Conservation (phyloP, 129 eudicot genomes). For the Sambucus nigra region DNA sequence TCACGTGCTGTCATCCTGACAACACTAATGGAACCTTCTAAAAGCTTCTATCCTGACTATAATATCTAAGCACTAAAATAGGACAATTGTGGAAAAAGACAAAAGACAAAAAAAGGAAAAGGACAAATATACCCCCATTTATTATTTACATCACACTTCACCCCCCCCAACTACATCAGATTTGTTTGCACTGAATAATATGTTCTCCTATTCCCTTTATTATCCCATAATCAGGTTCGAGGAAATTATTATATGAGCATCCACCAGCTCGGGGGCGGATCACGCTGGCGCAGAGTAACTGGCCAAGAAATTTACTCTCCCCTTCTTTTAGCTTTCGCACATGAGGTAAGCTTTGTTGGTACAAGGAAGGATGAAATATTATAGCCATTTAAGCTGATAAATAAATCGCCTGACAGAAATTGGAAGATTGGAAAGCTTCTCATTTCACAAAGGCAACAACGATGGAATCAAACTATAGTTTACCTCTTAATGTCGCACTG, state of each 20-base stretch:
- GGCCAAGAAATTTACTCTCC: slow-evolving; percentile 93
- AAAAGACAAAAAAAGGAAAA: too few species aligned
- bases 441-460: slow-evolving; percentile 36
- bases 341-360: slow-evolving; percentile 44
- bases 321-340: slow-evolving; percentile 73
- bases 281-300: slow-evolving; percentile 74
- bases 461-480: slow-evolving; percentile 61
- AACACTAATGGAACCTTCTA: too few species aligned
- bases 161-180: too few species aligned
- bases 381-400: slow-evolving; percentile 5
- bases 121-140: too few species aligned
- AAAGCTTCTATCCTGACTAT: too few species aligned
- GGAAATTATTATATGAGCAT: slow-evolving; percentile 68
- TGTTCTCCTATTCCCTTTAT: not conserved
- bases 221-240: slow-evolving; percentile 49
- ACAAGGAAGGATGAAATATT: not conserved
- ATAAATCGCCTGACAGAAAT: slow-evolving; percentile 30
- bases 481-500: slow-evolving; percentile 75
- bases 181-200: not conserved
- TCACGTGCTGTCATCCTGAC: too few species aligned
- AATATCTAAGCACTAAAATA: too few species aligned
- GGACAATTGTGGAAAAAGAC: too few species aligned
- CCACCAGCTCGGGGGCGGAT: slow-evolving; percentile 52
- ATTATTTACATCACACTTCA: too few species aligned
- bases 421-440: slow-evolving; percentile 57